Base-by-base conservation (phyloP, 2,329 filamentous ascomycete genomes). In the Colletotrichum horii region DNA sequence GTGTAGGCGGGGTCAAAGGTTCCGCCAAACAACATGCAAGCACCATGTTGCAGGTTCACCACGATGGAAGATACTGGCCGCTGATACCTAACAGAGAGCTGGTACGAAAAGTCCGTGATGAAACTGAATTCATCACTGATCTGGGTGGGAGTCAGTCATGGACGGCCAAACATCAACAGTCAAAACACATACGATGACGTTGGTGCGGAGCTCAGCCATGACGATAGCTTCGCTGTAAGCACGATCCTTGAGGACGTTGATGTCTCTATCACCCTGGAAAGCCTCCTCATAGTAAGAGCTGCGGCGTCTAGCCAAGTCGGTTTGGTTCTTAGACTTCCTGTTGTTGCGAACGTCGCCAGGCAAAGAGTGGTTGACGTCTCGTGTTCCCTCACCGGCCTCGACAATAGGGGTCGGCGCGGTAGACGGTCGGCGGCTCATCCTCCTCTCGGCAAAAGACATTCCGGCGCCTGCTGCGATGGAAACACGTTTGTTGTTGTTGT, bases 1-100 rank as follows among this genome's bases (percentile, higher is more conserved):
- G 93, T 90, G 81, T 98, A 98, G 24, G 95, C 94, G 5, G 95
- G 94, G 66, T 96, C 93, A 77, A 95, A 94, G 7, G 92, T 93
- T 43, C 93, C 94, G 3, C 91, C 94, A 76, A 96, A 93, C 71
- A 95, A 87, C 79, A 98, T 90, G 80, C 93, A 94, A 16, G 91
- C 90, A 30, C 93, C 93, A 80, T 97, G 94, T 56, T 94, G 90
- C n/a, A 98, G 86, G 3, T 91, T 93, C 62, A 97, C 91, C 81
- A 94, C 91, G 74, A 98, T 92, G 11, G 92, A 94, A 4, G 92
- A 91, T 72, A 95, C 89, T 4, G 94, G 92, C 32, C 94, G 91
- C 76, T 94, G 92, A 82, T 96, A 98, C 62, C 95, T 91, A 75
- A 91, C 89, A 3, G 95, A 94, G 19, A 98, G 88, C 77, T 93